A percentile compares a stretch with the other conserved stretches of the same genome.
Conservation (phyloP, 1,284 basidiomycete genomes). For the Ceratobasidium theobromae region DNA sequence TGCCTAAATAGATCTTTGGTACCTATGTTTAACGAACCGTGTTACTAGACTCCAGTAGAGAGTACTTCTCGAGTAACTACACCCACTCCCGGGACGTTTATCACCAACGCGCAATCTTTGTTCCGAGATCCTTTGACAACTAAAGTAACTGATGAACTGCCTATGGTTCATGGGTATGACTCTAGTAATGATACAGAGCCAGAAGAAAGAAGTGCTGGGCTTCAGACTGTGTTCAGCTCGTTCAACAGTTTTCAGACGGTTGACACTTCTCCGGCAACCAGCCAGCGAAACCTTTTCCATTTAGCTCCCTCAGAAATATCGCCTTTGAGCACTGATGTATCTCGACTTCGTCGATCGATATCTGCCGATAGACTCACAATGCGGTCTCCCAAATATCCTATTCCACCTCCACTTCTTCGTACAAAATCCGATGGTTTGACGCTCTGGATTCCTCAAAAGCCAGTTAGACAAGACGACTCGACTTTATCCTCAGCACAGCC, state of each 20-base stretch:
- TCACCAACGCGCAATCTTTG: background rate
- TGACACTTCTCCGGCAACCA: constrained; percentile 7
- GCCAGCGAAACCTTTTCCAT: background rate
- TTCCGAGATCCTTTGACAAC: background rate
- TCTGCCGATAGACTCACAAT: constrained; percentile 30
- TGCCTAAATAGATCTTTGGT: background rate
- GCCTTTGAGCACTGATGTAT: background rate
- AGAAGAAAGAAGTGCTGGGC: background rate
- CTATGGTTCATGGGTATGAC: background rate
- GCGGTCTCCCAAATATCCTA: background rate
- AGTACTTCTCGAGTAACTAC: constrained; percentile 8
- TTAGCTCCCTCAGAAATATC: background rate
- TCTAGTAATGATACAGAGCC: constrained; percentile 26
- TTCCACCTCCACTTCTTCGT: constrained; percentile 11
- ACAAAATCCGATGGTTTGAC: constrained; percentile 5
- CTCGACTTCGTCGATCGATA: constrained; percentile 5
- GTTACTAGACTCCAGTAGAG: background rate
- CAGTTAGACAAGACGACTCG: background rate
- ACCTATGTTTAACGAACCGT: too few species aligned
- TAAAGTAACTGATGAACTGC: background rate
- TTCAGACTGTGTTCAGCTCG: constrained; percentile 1
- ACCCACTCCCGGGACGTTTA: background rate
- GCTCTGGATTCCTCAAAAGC: background rate
- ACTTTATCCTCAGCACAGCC: background rate
- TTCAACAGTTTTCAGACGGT: constrained; percentile 6